phyloP scores from a whole-genome alignment of 768 basidiomycete species.

The Amanita jacksonii region DNA sequence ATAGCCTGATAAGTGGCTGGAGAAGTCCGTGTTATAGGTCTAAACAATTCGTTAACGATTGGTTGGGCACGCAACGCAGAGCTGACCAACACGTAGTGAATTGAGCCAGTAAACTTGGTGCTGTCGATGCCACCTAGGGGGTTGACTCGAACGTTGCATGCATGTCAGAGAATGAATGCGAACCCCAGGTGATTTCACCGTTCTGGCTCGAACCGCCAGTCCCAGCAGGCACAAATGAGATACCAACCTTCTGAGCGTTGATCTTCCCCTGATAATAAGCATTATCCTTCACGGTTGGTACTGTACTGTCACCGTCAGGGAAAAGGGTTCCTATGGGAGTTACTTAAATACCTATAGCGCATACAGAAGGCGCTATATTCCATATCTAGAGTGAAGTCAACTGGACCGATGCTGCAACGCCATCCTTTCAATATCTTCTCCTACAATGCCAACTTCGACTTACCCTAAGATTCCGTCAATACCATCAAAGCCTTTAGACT shows the following conservation, averaged over 20 bases:
- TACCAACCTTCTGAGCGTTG: conserved; percentile 36
- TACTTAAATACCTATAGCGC: too few species aligned
- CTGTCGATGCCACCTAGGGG: conserved; percentile 32
- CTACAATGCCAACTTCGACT: conserved; percentile 9
- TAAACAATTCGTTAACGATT: conserved; percentile 11
- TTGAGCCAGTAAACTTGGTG: conserved; percentile 31
- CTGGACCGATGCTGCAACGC: conserved; percentile 52
- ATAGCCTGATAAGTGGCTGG: conserved; percentile 40
- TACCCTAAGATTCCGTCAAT: conserved; percentile 63
- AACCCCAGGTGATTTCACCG: conserved; percentile 49
- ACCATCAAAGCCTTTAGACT: conserved; percentile 35
- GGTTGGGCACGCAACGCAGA: neutral
- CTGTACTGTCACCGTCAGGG: too few species aligned
- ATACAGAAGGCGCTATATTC: too few species aligned
- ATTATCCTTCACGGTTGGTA: too few species aligned
- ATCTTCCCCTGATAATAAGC: too few species aligned
- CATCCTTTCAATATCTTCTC: conserved; percentile 1
- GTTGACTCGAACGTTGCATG: conserved; percentile 12
- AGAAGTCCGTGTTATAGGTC: conserved; percentile 35
- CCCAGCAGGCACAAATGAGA: conserved; percentile 41
- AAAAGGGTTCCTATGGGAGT: too few species aligned
- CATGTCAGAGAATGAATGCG: conserved; percentile 15
- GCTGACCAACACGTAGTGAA: conserved; percentile 31
- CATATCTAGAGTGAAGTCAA: conserved; percentile 39
- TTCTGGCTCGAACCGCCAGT: conserved; percentile 25